phyloP scores from a whole-genome alignment of 371 early-diverging fungal species.

The Rhizopus microsporus region DNA sequence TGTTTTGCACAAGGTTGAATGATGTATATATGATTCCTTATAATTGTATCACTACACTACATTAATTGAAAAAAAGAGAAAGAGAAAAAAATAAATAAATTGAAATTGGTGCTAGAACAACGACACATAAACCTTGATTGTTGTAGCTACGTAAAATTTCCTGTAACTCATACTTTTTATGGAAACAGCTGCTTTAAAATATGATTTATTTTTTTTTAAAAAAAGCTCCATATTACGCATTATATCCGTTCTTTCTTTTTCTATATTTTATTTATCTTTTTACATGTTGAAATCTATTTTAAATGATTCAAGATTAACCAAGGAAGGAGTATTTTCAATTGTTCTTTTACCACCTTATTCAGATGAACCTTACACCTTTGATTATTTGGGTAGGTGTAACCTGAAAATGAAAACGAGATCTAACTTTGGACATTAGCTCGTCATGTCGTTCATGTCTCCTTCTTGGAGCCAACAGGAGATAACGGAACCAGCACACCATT shows the following conservation, averaged over 20 bases:
- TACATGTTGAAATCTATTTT: slow-evolving; percentile 12
- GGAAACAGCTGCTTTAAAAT: too few species aligned
- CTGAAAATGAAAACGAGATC: background rate
- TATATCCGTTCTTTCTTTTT: background rate
- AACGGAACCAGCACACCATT: background rate
- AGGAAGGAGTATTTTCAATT: slow-evolving; percentile 18
- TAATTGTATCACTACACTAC: too few species aligned
- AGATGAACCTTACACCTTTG: slow-evolving; percentile 14
- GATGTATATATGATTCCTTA: too few species aligned
- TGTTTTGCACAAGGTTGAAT: too few species aligned
- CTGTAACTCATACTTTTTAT: too few species aligned
- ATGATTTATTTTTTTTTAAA: too few species aligned
- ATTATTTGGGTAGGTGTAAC: slow-evolving; percentile 27
- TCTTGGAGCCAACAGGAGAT: background rate
- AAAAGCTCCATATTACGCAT: too few species aligned
- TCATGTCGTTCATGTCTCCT: slow-evolving; percentile 1
- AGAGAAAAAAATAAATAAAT: too few species aligned
- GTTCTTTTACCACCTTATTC: slow-evolving; percentile 32
- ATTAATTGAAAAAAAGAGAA: too few species aligned
- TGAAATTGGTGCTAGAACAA: too few species aligned
- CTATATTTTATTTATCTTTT: background rate
- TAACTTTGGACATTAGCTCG: background rate
- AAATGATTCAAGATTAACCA: slow-evolving; percentile 11
- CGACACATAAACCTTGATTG: too few species aligned
- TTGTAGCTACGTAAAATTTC: too few species aligned